Evolutionary conservation across 768 basidiomycete species (phyloP), one percentile per base, ranked within the genome.

Genomic region (Hericium erinaceus): DNA sequence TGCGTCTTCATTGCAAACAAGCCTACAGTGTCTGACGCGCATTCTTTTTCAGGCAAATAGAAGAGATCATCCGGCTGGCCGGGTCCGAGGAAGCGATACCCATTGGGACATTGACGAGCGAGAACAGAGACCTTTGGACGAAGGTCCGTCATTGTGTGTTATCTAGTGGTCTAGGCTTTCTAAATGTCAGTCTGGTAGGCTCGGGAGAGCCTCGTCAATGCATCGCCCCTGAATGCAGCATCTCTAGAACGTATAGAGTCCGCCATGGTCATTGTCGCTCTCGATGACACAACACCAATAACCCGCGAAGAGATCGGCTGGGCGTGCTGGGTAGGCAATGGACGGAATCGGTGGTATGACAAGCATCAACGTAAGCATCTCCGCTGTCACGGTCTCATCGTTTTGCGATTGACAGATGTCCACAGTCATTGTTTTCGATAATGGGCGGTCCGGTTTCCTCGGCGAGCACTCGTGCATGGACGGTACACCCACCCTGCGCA

Each of bases 381-480:
- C 41, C 22, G 12, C 33, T 33, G 7, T 33, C 9, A 46, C n/a
- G 2, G 44, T 46, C 44, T n/a, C 7, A 11, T 44, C 7, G n/a
- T 46, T 5, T 46, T 11, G 16, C 2, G 9, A 15, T 18, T 46
- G 44, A 46, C 44, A 7, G 44, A 15, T n/a, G 20, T 15, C 12
- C 28, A 12, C 67, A 94, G 92, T 98, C 55, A 83, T 99, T 65
- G 91, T 99, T 8, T 95, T 91, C 67, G 92, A 93, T 58, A 93
- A 94, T 64, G 97, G 93, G 49, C 90, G 92, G 39, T 93, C 92
- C 22, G 95, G 90, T 0, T 99, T 98, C 80, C 74, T 92, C 0
- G 90, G 90, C 40, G 87, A 90, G 68, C 88, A 90, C 71, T 89
- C 86, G 18, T 90, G 87, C 64, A 84, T 88, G 87, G 95, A 98